A percentile compares a stretch with the other conserved stretches of the same genome.
phyloP scores from a whole-genome alignment of 2,329 filamentous ascomycete genomes.

The Westerdykella sp. region DNA sequence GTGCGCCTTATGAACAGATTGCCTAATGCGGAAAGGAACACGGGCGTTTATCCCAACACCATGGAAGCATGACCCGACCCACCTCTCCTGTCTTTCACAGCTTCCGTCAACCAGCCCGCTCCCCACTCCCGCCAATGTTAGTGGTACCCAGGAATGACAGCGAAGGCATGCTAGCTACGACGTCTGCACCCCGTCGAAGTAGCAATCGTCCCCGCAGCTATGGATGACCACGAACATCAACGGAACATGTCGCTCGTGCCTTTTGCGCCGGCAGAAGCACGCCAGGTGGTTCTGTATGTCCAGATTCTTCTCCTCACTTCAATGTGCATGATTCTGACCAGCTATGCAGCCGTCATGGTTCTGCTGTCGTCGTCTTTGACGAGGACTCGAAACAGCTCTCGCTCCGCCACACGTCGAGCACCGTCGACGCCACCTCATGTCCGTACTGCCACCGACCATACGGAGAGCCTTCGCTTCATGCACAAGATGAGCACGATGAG shows the following conservation, averaged over 20 bases:
- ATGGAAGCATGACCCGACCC: no score
- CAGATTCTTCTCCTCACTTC: not conserved
- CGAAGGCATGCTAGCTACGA: not conserved
- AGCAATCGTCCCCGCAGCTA: constrained; percentile 5
- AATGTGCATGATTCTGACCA: constrained; percentile 9
- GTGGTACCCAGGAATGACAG: not conserved
- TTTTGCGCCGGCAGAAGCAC: constrained; percentile 65
- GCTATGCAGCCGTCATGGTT: constrained; percentile 69
- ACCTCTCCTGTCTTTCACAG: no score
- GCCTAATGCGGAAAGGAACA: no score
- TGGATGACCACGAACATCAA: constrained; percentile 27
- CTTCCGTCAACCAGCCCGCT: not conserved
- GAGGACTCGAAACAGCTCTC: constrained; percentile 77
- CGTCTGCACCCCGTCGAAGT: not conserved
- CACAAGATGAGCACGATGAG: constrained; percentile 26
- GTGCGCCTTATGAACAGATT: no score
- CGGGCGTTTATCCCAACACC: no score
- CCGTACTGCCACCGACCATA: constrained; percentile 83
- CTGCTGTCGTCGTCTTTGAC: constrained; percentile 89
- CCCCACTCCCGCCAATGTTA: not conserved
- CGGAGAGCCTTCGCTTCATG: constrained; percentile 39
- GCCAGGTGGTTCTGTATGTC: constrained; percentile 74
- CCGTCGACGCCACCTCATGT: constrained; percentile 62
- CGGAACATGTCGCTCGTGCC: constrained; percentile 64
- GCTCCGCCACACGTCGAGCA: constrained; percentile 57